Conservation (phyloP, 108 stramenopile species). For the Discostella stelligeroides region DNA sequence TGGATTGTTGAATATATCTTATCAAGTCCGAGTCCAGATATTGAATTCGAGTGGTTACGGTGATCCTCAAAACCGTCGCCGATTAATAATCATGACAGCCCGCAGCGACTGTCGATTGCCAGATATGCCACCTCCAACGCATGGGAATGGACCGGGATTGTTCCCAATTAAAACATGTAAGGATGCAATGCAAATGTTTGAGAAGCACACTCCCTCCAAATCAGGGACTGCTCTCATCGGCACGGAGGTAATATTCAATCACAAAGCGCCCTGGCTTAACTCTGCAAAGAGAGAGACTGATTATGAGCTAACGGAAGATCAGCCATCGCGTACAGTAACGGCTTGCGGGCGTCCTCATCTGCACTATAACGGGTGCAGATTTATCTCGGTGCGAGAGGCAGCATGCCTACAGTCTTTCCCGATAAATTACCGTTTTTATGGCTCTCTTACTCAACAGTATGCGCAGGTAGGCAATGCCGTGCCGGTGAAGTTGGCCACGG, state of each 20-base stretch:
- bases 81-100: constrained; percentile 53
- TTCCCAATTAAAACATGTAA: constrained; percentile 33
- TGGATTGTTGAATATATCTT: constrained; percentile 38
- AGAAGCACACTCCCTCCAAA: constrained; percentile 28
- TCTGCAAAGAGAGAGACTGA: constrained; percentile 14
- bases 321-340: constrained; percentile 54
- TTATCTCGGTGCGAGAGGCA: constrained; percentile 52
- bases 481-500: constrained; percentile 52
- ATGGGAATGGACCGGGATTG: constrained; percentile 42
- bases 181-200: constrained; percentile 53
- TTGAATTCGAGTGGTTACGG: constrained; percentile 45
- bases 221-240: background rate
- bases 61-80: constrained; percentile 57
- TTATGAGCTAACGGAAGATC: constrained; percentile 15
- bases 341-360: constrained; percentile 26
- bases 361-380: constrained; percentile 50
- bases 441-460: constrained; percentile 29
- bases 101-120: constrained; percentile 44
- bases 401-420: constrained; percentile 65
- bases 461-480: constrained; percentile 69
- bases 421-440: constrained; percentile 46
- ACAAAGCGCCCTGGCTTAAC: constrained; percentile 17
- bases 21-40: constrained; percentile 53
- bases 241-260: constrained; percentile 17
- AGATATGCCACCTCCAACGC: constrained; percentile 45